Evolutionary conservation across 176 grass and related monocot genomes (phyloP).

Genomic region (Oryza australiensis): DNA sequence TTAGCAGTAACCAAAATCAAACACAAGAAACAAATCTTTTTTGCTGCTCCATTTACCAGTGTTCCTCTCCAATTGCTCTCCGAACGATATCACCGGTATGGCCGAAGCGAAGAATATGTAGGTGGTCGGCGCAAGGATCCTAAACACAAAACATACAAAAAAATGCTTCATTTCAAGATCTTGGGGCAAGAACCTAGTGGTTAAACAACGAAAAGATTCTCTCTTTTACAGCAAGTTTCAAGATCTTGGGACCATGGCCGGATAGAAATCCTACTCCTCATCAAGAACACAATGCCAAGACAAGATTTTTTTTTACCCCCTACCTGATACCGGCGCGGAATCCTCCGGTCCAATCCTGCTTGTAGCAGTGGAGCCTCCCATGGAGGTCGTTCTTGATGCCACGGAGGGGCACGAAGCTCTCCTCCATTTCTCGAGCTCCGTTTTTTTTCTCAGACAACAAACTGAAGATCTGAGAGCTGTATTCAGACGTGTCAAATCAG

Average conservation of each 20-base stretch:
- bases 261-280: not conserved
- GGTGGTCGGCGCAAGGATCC: slow-evolving; percentile 93
- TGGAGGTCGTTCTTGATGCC: slow-evolving; percentile 89
- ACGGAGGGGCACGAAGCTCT: slow-evolving; percentile 79
- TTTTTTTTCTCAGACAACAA: slow-evolving; percentile 33
- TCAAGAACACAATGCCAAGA: slow-evolving; percentile 27
- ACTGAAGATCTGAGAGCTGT: slow-evolving; percentile 33
- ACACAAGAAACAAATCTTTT: not conserved
- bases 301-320: not conserved
- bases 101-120: slow-evolving; percentile 99
- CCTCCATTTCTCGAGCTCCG: slow-evolving; percentile 61
- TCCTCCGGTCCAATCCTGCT: slow-evolving; percentile 92
- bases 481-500: slow-evolving; percentile 37
- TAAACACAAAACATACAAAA: slow-evolving; percentile 28
- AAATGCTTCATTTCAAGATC: slow-evolving; percentile 37
- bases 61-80: slow-evolving; percentile 91
- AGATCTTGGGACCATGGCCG: slow-evolving; percentile 2
- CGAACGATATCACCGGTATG: slow-evolving; percentile 98
- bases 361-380: slow-evolving; percentile 84
- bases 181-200: slow-evolving; percentile 24
- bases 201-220: not conserved
- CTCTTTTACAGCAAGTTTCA: not conserved
- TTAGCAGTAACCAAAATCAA: slow-evolving; percentile 23
- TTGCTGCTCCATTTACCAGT: slow-evolving; percentile 55
- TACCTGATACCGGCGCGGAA: slow-evolving; percentile 87